Evolutionary conservation across 2,329 filamentous ascomycete species (phyloP), one percentile per base, ranked within the genome.

Genomic region (Pestalotiopsis sp.): DNA sequence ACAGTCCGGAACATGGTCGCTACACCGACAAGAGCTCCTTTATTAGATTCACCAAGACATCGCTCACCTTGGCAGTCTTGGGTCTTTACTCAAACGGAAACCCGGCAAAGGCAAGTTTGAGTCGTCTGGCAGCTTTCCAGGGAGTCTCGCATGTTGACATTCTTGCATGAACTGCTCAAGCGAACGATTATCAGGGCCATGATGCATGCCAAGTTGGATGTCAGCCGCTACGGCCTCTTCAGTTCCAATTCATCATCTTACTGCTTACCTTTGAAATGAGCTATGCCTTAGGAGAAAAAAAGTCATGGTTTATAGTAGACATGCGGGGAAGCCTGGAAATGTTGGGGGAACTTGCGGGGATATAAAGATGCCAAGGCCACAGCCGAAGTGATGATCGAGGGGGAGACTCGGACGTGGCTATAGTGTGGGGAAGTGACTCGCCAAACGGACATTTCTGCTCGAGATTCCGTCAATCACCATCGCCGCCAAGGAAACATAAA

Each of bases 381-480:
- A 52, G 45, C 45, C n/a, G 45, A 17, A 52, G 25, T 14, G 59
- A 27, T 62, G 59, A 62, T 20, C 31, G 11, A 31, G 31, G 31
- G 31, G 31, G 31, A 36, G 59, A 27, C 59, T n/a, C 31, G 14
- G 14, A 52, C 27, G 45, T 25, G 13, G 38, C n/a, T n/a, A 14
- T 38, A 38, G 20, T 52, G 66, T 63, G 66, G 66, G 58, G 66
- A 67, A 62, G 45, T n/a, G 45, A 2, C 25, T 56, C 23, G 17
- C 17, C 17, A 14, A 25, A 39, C 57, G 57, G 66, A 27, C 66
- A 59, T 67, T 56, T 66, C 45, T 49, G 38, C 31, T 57, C 68
- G 38, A 69, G 69, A 67, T 72, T 73, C 73, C 73, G 70, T 74
- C 73, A 73, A 73, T 74, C 72, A 73, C n/a, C 65, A 36, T 13